Conservation (phyloP, 495 filamentous ascomycete species). For the Penicillium riverlandense region DNA sequence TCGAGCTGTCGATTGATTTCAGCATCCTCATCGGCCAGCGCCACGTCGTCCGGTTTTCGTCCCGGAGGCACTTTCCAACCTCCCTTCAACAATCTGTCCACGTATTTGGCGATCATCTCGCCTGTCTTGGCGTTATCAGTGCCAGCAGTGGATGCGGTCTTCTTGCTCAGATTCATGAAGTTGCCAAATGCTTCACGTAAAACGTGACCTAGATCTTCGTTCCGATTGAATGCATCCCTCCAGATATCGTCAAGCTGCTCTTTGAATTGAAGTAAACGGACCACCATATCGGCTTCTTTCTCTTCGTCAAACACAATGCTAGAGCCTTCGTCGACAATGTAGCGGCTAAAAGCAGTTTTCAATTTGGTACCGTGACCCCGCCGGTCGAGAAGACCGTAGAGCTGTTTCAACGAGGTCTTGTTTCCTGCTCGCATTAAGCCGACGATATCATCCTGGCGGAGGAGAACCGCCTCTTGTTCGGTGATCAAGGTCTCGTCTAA, state of each 20-base stretch:
- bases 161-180: constrained; percentile 85
- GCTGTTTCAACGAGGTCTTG: constrained; percentile 57
- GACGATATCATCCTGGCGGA: constrained; percentile 54
- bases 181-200: constrained; percentile 76
- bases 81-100: constrained; percentile 80
- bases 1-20: constrained; percentile 88
- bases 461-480: constrained; percentile 52
- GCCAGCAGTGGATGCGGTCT: constrained; percentile 55
- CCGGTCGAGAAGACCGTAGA: constrained; percentile 68
- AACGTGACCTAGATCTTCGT: constrained; percentile 66
- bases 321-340: constrained; percentile 71
- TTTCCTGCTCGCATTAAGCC: constrained; percentile 61
- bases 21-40: constrained; percentile 76
- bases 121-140: constrained; percentile 88
- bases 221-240: constrained; percentile 61
- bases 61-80: constrained; percentile 66
- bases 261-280: constrained; percentile 75
- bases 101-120: constrained; percentile 98
- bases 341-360: constrained; percentile 63
- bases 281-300: constrained; percentile 79
- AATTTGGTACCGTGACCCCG: constrained; percentile 58
- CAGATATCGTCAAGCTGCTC: constrained; percentile 68
- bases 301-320: constrained; percentile 72
- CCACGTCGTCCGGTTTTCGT: constrained; percentile 34
- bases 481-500: constrained; percentile 62